Evolutionary conservation across 2,329 filamentous ascomycete species (phyloP).

Genomic region (Penicillium sp.): DNA sequence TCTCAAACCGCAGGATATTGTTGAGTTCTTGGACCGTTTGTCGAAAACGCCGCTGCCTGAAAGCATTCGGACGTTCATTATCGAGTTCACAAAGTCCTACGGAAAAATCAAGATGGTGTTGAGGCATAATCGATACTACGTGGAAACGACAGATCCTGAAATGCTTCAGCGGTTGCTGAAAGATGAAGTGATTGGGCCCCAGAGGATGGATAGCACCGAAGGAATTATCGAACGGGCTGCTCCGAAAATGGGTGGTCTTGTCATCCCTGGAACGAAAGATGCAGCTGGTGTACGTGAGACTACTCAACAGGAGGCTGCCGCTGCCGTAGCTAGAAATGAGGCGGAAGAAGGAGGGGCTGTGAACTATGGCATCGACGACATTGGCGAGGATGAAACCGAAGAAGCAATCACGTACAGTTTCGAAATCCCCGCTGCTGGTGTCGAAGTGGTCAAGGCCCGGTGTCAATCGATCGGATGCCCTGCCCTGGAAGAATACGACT

Average conservation of each 20-base stretch:
- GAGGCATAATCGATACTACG: constrained; percentile 87
- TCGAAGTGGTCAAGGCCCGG: constrained; percentile 79
- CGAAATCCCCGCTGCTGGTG: constrained; percentile 71
- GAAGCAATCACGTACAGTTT: constrained; percentile 86
- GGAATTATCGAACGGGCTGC: constrained; percentile 70
- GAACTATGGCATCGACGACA: constrained; percentile 58
- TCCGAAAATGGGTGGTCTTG: constrained; percentile 74
- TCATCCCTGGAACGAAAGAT: constrained; percentile 90
- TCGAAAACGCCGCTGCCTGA: constrained; percentile 80
- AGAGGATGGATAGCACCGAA: constrained; percentile 64
- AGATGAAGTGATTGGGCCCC: constrained; percentile 70
- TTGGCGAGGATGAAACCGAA: constrained; percentile 69
- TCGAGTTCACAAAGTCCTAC: constrained; percentile 78
- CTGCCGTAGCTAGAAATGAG: constrained; percentile 36
- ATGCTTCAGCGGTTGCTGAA: constrained; percentile 80
- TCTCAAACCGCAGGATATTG: constrained; percentile 79
- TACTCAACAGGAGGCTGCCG: constrained; percentile 29
- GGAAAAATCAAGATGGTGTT: constrained; percentile 92
- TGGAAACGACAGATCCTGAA: constrained; percentile 80
- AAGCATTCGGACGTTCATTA: constrained; percentile 68
- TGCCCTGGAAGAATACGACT: constrained; percentile 93
- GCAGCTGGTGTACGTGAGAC: constrained; percentile 80
- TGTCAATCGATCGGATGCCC: constrained; percentile 80
- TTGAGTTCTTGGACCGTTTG: constrained; percentile 75
- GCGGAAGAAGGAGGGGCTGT: constrained; percentile 54